Evolutionary conservation across 257 asterid genomes (phyloP).

Genomic region (Solanum bulbocastanum): DNA sequence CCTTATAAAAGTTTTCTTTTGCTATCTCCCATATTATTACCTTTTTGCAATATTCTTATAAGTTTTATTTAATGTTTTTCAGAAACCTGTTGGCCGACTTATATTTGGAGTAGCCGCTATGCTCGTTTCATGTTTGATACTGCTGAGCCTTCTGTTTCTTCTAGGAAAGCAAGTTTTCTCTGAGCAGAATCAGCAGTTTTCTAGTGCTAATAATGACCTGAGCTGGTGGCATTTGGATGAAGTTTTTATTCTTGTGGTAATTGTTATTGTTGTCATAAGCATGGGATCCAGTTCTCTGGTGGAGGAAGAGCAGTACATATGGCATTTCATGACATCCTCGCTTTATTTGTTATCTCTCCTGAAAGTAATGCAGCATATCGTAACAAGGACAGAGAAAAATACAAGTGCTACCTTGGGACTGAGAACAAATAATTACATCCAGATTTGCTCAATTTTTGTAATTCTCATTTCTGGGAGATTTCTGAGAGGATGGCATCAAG

Average conservation of each 20-base stretch:
- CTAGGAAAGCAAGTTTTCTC: constrained; percentile 23
- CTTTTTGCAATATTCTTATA: neutral
- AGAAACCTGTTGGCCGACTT: constrained; percentile 65
- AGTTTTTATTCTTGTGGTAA: constrained; percentile 25
- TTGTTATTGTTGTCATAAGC: constrained; percentile 40
- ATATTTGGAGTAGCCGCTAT: constrained; percentile 59
- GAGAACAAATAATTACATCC: constrained; percentile 4
- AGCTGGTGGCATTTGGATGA: constrained; percentile 55
- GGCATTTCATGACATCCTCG: constrained; percentile 73
- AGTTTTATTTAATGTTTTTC: constrained; percentile 15
- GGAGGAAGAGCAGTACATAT: constrained; percentile 88
- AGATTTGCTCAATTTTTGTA: constrained; percentile 19
- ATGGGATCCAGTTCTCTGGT: constrained; percentile 98
- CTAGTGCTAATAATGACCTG: constrained; percentile 5
- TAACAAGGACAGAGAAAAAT: neutral
- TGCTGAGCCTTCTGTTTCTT: constrained; percentile 39
- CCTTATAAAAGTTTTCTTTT: neutral
- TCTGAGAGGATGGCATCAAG: constrained; percentile 94
- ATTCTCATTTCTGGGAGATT: constrained; percentile 66
- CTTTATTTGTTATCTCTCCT: constrained; percentile 56
- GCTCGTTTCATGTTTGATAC: constrained; percentile 48
- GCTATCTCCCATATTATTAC: neutral
- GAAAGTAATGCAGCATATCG: constrained; percentile 26
- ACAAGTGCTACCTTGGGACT: constrained; percentile 1
- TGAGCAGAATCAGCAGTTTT: constrained; percentile 11